Base-by-base conservation (phyloP, 192 early-diverging fungal genomes). In the Coemansia sp. region DNA sequence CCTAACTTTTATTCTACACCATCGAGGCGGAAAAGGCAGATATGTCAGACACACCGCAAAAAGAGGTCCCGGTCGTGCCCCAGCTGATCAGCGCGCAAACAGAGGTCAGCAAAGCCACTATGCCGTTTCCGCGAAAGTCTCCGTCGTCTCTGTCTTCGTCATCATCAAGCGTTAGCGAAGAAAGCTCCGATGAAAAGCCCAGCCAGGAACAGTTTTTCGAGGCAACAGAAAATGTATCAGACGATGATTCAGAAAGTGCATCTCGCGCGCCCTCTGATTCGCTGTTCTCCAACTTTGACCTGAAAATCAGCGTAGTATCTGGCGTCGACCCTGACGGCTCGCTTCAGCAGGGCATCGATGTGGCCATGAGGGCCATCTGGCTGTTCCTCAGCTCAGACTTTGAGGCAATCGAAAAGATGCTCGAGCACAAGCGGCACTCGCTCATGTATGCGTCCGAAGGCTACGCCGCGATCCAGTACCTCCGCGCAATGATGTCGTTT, bases 311-410 rank as follows among this genome's bases (percentile, higher is more conserved):
- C 12, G 18, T 22, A 53, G 70, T 66, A 17, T 65, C 70, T 11
- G 18, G 66, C 81, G 37, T 71, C 76, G 14, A 48, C 14, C 45
- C 45, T 15, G 45, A 48, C 45, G 79, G 78, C 48, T 80, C 78
- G 52, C 70, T 91, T 65, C 81, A 87, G 62, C 53, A 71, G 34
- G 94, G 94, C 20, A 65, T 76, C 66, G 91, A 41, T 58, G 68
- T 43, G 67, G 91, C 55, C 76, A 88, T 58, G 65, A 68, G 78
- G 8, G 89, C 88, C 0, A 70, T 96, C 45, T 89, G 91, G 67
- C 72, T 93, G 43, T 95, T 96, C 72, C 69, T 96, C 36, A 86
- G 93, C 72, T 93, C 91, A 0, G 81, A 85, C 48, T 90, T 96
- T 75, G 79, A 85, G 7, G 87, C 90, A 43, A 79, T 90, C 15